A percentile compares a stretch with the other conserved stretches of the same genome.
Conservation (phyloP, 148 eudicot species). For the Rhododendron molle region DNA sequence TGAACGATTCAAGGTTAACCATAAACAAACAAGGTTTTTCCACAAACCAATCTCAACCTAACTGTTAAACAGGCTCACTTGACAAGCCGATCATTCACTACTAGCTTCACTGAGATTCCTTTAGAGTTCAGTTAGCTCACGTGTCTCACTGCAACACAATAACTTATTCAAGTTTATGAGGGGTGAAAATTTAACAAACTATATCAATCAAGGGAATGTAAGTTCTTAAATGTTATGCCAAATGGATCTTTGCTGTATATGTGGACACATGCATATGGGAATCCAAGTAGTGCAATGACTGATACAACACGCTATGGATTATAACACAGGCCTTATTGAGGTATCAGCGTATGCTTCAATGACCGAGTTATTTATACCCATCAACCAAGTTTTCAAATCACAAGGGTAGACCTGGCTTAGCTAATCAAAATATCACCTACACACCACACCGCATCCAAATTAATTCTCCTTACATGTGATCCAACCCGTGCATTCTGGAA, state of each 20-base stretch:
- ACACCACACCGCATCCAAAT: background rate
- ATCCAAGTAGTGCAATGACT: background rate
- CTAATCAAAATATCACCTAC: background rate
- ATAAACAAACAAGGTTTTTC: background rate
- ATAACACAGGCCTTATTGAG: background rate
- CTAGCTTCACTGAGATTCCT: background rate
- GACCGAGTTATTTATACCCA: background rate
- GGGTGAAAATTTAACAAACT: background rate
- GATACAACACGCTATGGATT: background rate
- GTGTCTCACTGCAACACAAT: background rate
- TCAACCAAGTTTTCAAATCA: background rate
- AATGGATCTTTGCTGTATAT: background rate
- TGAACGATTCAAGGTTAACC: background rate
- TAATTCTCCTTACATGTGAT: slow-evolving; percentile 61
- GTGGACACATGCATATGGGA: background rate
- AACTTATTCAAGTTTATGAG: background rate
- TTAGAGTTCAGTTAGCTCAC: background rate
- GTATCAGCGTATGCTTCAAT: background rate
- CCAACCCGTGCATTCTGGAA: slow-evolving; percentile 86
- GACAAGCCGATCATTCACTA: background rate
- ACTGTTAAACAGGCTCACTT: background rate
- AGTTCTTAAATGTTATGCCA: background rate
- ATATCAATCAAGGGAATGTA: background rate
- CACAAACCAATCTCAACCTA: background rate
- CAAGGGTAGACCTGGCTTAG: background rate